These are phyloP conservation scores for Musa troglodytarum DNA, from an alignment of 176 grass and related monocot genomes.

Conservation along the genomic window DNA sequence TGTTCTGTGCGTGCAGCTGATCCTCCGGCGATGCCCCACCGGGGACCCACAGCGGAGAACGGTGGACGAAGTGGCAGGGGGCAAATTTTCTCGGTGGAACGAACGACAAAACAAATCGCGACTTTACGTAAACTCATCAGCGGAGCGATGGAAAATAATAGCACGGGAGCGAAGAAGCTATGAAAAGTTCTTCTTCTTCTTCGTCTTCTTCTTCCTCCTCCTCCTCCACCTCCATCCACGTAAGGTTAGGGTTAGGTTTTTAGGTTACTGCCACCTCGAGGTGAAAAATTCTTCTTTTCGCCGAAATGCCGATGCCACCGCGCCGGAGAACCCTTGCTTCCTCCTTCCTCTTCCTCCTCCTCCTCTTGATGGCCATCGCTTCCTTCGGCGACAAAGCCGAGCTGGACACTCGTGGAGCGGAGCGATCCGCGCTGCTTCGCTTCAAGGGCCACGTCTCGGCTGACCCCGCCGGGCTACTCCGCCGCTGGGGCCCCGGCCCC, in stretches of 20 bases:
- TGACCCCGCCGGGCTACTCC: slow-evolving; percentile 18
- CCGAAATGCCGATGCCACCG: slow-evolving; percentile 22
- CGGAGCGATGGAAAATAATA: no score
- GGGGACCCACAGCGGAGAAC: no score
- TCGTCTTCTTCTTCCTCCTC: no score
- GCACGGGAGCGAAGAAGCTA: no score
- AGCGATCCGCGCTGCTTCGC: slow-evolving; percentile 29
- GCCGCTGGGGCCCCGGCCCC: slow-evolving; percentile 1
- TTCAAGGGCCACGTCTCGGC: slow-evolving; percentile 13
- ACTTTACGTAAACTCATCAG: no score
- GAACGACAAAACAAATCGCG: no score
- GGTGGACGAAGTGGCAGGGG: no score
- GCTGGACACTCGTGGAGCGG: slow-evolving; percentile 11
- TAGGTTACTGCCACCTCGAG: background rate
- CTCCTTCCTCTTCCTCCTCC: slow-evolving; percentile 18
- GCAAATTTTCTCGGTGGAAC: no score
- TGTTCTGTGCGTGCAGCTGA: no score
- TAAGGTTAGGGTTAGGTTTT: background rate
- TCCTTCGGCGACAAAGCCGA: background rate
- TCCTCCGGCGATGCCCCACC: no score
- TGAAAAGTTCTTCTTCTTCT: no score
- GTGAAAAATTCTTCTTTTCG: background rate
- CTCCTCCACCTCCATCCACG: background rate
- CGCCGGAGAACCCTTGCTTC: background rate
- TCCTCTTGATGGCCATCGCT: slow-evolving; percentile 15